These are phyloP conservation scores for Populus pruinosa DNA, from an alignment of 345 rosid species.

Conservation along the genomic window DNA sequence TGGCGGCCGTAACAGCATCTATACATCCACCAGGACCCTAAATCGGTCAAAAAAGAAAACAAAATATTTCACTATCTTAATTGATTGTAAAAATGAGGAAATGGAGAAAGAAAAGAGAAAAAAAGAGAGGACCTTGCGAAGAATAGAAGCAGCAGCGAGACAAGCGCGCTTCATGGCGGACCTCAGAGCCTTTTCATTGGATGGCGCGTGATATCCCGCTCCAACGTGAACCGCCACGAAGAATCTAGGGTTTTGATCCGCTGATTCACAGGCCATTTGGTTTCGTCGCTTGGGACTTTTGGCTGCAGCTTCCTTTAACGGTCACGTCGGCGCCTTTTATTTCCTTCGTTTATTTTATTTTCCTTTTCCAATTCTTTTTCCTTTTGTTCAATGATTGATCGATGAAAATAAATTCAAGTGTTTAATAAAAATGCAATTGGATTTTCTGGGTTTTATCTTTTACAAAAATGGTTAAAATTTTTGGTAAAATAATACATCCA, in stretches of 20 bases:
- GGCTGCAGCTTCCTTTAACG: no score
- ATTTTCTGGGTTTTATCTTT: no score
- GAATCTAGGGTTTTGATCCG: constrained; percentile 52
- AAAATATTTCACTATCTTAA: no score
- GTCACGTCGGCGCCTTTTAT: no score
- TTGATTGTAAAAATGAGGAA: background rate
- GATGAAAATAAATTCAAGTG: no score
- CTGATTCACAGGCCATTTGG: constrained; percentile 34
- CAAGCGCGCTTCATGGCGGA: constrained; percentile 94
- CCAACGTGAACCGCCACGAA: constrained; percentile 96
- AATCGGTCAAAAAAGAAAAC: background rate
- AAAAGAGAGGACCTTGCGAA: constrained; percentile 52
- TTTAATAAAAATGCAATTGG: no score
- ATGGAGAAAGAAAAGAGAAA: background rate
- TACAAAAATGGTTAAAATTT: no score
- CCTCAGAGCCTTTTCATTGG: constrained; percentile 71
- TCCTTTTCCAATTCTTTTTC: no score
- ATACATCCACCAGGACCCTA: constrained; percentile 64
- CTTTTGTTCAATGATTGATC: no score
- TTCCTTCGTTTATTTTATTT: no score
- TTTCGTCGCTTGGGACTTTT: no score
- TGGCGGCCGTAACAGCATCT: constrained; percentile 85
- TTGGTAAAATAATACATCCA: no score
- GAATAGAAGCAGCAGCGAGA: constrained; percentile 72
- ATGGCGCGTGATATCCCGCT: constrained; percentile 75